Evolutionary conservation across 2,329 filamentous ascomycete genomes (phyloP).

Genomic region (Microdochium bolleyi): DNA sequence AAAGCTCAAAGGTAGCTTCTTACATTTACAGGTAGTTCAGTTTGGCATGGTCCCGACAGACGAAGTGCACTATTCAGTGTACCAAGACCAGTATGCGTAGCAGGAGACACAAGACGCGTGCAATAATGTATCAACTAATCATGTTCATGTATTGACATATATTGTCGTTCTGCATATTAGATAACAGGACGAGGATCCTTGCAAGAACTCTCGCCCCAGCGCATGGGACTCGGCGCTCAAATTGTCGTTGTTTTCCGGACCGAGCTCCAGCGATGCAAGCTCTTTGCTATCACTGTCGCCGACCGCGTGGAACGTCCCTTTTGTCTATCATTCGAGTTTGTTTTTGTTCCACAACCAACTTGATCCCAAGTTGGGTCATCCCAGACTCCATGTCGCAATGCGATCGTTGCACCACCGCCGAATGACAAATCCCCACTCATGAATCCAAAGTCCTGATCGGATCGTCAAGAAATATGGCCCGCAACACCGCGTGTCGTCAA

Average conservation of each 20-base stretch:
- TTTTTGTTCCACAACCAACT: background rate
- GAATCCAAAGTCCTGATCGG: background rate
- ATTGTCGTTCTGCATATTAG: constrained; percentile 1
- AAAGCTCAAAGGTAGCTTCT: too few relatives aligned
- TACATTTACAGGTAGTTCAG: too few relatives aligned
- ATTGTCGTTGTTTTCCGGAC: background rate
- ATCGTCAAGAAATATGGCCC: background rate
- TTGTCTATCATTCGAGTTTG: background rate
- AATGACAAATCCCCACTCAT: background rate
- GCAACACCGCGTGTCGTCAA: constrained; percentile 11
- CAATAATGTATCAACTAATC: background rate
- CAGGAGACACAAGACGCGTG: too few relatives aligned
- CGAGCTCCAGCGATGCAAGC: background rate
- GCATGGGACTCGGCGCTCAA: background rate
- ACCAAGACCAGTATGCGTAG: too few relatives aligned
- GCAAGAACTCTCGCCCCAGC: background rate
- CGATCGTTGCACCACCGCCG: background rate
- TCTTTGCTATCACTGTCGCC: background rate
- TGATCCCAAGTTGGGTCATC: background rate
- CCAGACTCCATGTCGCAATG: background rate
- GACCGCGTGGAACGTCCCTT: background rate
- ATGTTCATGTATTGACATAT: background rate
- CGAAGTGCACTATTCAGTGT: too few relatives aligned
- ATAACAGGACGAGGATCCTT: background rate
- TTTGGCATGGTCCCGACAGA: too few relatives aligned